These are phyloP conservation scores for Plasmodium inui DNA, from an alignment of 169 alveolate genomes.

Conservation along the genomic window DNA sequence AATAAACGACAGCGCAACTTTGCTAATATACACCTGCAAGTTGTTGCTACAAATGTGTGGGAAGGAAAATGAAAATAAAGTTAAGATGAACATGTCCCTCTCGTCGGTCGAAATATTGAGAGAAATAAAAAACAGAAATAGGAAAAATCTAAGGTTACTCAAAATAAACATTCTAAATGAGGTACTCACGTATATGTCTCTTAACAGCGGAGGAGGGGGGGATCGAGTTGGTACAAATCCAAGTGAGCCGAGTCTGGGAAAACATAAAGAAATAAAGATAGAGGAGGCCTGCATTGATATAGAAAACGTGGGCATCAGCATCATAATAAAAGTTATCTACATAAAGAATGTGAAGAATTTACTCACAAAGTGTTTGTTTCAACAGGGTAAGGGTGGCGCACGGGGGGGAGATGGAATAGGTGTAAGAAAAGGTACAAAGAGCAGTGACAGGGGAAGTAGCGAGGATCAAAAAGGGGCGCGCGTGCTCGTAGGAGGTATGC, in stretches of 20 bases:
- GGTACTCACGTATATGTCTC: slow-evolving; percentile 24
- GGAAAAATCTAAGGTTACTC: slow-evolving; percentile 46
- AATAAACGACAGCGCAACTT: slow-evolving; percentile 29
- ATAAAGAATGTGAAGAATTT: slow-evolving; percentile 42
- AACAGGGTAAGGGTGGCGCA: slow-evolving; percentile 2
- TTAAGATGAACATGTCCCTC: slow-evolving; percentile 15
- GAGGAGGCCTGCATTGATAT: slow-evolving; percentile 56
- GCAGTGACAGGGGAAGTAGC: neutral
- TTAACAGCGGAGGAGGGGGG: neutral
- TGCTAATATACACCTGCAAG: slow-evolving; percentile 40
- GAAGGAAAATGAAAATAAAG: neutral
- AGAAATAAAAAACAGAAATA: slow-evolving; percentile 57
- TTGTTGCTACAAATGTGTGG: slow-evolving; percentile 15
- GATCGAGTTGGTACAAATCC: neutral
- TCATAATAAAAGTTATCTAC: slow-evolving; percentile 61
- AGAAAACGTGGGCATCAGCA: slow-evolving; percentile 64
- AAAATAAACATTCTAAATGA: slow-evolving; percentile 58
- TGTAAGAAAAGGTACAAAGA: neutral
- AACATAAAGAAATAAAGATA: slow-evolving; percentile 57
- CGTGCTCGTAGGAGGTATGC: neutral
- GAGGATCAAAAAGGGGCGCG: slow-evolving; percentile 1
- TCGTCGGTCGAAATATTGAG: slow-evolving; percentile 52
- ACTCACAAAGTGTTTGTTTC: slow-evolving; percentile 15
- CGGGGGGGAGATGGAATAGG: neutral
- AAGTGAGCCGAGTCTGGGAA: neutral